Conservation (phyloP, 2,329 filamentous ascomycete species). For the Didymella pomorum region DNA sequence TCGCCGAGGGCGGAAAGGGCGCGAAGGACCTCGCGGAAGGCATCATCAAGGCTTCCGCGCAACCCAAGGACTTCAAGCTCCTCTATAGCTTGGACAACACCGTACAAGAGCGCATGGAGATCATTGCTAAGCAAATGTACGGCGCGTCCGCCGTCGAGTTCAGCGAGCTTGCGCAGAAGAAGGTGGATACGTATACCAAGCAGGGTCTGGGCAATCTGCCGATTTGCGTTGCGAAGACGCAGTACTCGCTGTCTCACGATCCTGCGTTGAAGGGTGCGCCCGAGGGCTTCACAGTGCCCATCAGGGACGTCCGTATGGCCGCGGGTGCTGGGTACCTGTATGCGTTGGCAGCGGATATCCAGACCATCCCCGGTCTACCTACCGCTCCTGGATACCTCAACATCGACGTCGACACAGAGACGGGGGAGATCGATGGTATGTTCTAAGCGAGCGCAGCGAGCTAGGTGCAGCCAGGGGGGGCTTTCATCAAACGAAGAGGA, state of each 20-base stretch:
- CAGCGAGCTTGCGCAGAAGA: constrained; percentile 91
- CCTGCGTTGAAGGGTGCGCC: constrained; percentile 93
- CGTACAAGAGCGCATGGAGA: constrained; percentile 88
- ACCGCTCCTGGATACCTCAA: constrained; percentile 96
- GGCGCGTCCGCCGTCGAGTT: constrained; percentile 90
- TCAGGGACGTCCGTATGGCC: constrained; percentile 91
- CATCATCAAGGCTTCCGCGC: constrained; percentile 81
- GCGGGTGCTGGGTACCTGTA: constrained; percentile 85
- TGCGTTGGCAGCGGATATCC: constrained; percentile 94
- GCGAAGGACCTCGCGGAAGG: constrained; percentile 88
- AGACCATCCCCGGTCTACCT: constrained; percentile 95
- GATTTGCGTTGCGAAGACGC: constrained; percentile 97
- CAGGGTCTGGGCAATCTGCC: constrained; percentile 93
- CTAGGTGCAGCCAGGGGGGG: too few relatives aligned
- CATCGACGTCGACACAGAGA: constrained; percentile 72
- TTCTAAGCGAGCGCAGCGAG: constrained; percentile 80
- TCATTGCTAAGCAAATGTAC: constrained; percentile 93
- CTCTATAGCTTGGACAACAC: constrained; percentile 77
- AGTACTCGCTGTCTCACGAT: constrained; percentile 95
- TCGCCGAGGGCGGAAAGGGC: constrained; percentile 92
- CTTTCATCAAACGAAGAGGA: neutral
- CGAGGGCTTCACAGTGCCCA: constrained; percentile 91
- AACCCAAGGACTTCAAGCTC: constrained; percentile 83
- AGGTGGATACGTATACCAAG: constrained; percentile 91
- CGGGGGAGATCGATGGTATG: constrained; percentile 69